Percentiles rank a stretch among this genome's conserved stretches.
Conservation (phyloP, 345 rosid genomes). For the Salix udensis region DNA sequence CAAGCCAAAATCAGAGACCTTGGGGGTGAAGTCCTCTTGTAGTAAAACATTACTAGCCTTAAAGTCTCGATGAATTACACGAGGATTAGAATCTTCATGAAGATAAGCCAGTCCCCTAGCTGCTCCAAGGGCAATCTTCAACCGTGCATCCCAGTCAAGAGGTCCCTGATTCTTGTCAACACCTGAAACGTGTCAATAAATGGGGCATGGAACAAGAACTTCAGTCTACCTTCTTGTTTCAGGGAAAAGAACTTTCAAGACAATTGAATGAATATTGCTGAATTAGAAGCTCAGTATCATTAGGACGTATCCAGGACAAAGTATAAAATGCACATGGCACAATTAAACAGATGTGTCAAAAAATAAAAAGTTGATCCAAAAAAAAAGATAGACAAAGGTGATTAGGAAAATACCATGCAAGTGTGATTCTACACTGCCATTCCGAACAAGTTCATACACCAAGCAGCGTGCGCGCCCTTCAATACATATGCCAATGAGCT, state of each 20-base stretch:
- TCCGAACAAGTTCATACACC: slow-evolving; percentile 86
- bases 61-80: slow-evolving; percentile 95
- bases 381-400: slow-evolving; percentile 2
- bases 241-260: not conserved
- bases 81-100: slow-evolving; percentile 98
- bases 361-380: not conserved
- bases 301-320: not conserved
- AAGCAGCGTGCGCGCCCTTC: slow-evolving; percentile 83
- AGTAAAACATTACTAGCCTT: slow-evolving; percentile 93
- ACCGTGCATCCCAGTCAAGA: slow-evolving; percentile 95
- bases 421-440: slow-evolving; percentile 98
- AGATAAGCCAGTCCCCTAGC: slow-evolving; percentile 98
- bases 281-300: not conserved
- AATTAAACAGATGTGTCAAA: not conserved
- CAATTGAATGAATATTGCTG: not conserved
- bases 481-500: slow-evolving; percentile 89
- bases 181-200: slow-evolving; percentile 35
- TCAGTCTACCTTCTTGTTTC: not conserved
- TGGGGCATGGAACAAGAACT: not conserved
- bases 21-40: slow-evolving; percentile 88
- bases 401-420: slow-evolving; percentile 69
- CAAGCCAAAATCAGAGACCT: slow-evolving; percentile 97
- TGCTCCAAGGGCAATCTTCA: slow-evolving; percentile 98
- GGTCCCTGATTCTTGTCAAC: slow-evolving; percentile 58
- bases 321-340: not conserved